phyloP scores from a whole-genome alignment of 2,329 filamentous ascomycete genomes.

The Aspergillus oerlinghausenensis region DNA sequence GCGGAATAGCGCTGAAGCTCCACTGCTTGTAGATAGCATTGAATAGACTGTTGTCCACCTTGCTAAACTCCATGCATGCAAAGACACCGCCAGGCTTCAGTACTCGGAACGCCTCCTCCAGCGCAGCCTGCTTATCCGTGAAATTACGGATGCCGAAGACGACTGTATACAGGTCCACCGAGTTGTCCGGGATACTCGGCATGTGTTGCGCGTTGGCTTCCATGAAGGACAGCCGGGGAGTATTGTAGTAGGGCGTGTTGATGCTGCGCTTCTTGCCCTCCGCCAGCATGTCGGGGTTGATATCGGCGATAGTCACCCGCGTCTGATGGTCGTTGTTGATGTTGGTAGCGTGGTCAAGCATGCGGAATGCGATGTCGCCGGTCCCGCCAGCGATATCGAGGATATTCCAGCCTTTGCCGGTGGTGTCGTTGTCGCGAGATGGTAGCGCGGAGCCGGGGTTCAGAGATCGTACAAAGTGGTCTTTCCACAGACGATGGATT shows the following conservation, averaged over 20 bases:
- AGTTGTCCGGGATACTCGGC: constrained; percentile 58
- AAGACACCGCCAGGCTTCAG: constrained; percentile 94
- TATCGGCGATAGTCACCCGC: constrained; percentile 87
- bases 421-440: constrained; percentile 24
- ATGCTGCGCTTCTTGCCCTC: constrained; percentile 79
- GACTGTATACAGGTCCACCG: constrained; percentile 93
- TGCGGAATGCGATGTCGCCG: constrained; percentile 94
- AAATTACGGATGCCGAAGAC: constrained; percentile 98
- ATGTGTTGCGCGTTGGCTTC: constrained; percentile 87
- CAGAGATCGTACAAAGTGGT: constrained; percentile 87
- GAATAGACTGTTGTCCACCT: constrained; percentile 72
- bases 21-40: constrained; percentile 89
- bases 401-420: constrained; percentile 61
- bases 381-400: constrained; percentile 96
- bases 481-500: constrained; percentile 95
- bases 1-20: constrained; percentile 89
- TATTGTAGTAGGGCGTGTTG: constrained; percentile 55
- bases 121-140: constrained; percentile 78
- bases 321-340: constrained; percentile 76
- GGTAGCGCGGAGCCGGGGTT: constrained; percentile 66
- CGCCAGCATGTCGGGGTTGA: constrained; percentile 90
- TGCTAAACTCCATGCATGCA: constrained; percentile 92
- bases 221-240: constrained; percentile 63
- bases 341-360: constrained; percentile 80
- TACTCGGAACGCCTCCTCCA: constrained; percentile 79